Evolutionary conservation across 306 rosid genomes (phyloP), one percentile per base, ranked within the genome.

Genomic region (Fragaria vesca): DNA sequence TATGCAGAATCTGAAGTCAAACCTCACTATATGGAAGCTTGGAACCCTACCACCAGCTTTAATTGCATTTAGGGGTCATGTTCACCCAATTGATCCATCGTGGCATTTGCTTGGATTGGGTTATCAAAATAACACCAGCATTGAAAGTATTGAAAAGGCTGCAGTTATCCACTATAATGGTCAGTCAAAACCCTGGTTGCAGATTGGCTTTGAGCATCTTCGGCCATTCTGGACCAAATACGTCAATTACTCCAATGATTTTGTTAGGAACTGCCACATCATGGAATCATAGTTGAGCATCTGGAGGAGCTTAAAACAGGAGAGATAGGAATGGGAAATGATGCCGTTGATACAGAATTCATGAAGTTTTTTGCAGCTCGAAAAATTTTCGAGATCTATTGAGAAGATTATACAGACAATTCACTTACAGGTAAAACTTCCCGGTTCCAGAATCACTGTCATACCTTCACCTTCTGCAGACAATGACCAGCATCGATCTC

Each of bases 81-180:
- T 96, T 88, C 91, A 84, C 72, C 88, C 94, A 26, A 93, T 96
- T 77, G 98, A 93, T 67, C 91, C 94, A 13, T 84, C 88, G 34
- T 96, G 99, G 99, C 98, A 96, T 83, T 66, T 96, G 97, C 98
- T 96, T 71, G 99, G 99, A 61, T 89, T 96, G 90, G 99, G 99
- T 66, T 96, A 96, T 88, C 99, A 96, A 85, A 91, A 83, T 80
- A 88, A 79, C 71, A 96, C 99, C 17, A 61, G 72, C 57, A 32
- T 96, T 11, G 98, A 91, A 78, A 79, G 52, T 11, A 89, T 93
- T 78, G 85, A 86, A 76, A 84, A 46, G 58, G 99, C 98, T 78
- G 99, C 99, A 45, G 99, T 96, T 62, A 96, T 96, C 81, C 99
- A 96, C 87, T 96, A 87, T 84, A 96, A 96, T 80, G 99, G 99